Conservation (phyloP, 352 stramenopile genomes). For the Pythium volutum region DNA sequence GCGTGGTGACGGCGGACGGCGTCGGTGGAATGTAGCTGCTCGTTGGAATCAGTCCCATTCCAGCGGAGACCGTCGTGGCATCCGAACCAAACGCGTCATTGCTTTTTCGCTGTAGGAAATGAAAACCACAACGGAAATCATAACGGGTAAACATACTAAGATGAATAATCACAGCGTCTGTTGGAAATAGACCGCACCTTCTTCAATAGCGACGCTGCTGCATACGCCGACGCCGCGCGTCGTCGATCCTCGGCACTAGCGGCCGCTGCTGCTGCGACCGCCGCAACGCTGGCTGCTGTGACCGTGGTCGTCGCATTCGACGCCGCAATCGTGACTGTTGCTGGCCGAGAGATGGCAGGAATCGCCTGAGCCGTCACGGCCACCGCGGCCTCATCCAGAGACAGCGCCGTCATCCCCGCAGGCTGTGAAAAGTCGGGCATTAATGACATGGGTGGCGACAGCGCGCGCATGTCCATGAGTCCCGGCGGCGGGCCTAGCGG, state of each 20-base stretch:
- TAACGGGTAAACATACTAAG: too few species aligned
- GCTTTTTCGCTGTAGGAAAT: slow-evolving; percentile 49
- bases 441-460: slow-evolving; percentile 70
- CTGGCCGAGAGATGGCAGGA: slow-evolving; percentile 8
- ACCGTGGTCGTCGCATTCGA: neutral
- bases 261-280: slow-evolving; percentile 6
- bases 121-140: neutral
- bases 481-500: slow-evolving; percentile 54
- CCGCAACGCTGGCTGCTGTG: neutral
- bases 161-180: too few species aligned
- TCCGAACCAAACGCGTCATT: slow-evolving; percentile 35
- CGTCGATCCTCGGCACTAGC: slow-evolving; percentile 27
- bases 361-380: neutral
- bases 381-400: slow-evolving; percentile 25
- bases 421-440: slow-evolving; percentile 54
- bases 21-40: slow-evolving; percentile 20
- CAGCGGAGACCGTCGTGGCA: slow-evolving; percentile 10
- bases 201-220: slow-evolving; percentile 29
- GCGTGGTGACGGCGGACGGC: slow-evolving; percentile 3
- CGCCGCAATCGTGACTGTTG: slow-evolving; percentile 3
- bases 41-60: slow-evolving; percentile 21
- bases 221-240: slow-evolving; percentile 18
- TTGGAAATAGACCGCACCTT: slow-evolving; percentile 22
- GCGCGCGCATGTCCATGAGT: slow-evolving; percentile 60
- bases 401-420: slow-evolving; percentile 32